phyloP scores from a whole-genome alignment of 2,329 filamentous ascomycete species.

The Aaosphaeria arxii region DNA sequence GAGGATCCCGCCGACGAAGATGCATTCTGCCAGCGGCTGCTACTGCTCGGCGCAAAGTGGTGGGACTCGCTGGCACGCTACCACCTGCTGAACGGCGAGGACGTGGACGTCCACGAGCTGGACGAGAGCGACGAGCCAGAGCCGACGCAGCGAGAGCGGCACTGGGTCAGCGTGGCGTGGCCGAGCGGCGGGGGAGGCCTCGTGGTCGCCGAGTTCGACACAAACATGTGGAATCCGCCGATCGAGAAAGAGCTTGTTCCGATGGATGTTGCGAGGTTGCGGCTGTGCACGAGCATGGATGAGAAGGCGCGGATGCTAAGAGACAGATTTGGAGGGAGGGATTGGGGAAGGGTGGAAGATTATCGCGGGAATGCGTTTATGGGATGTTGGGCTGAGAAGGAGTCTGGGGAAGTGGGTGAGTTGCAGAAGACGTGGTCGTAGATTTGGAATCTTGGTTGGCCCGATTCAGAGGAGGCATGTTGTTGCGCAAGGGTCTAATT shows the following conservation, averaged over 20 bases:
- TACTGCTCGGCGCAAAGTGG: constrained; percentile 15
- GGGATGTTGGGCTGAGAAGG: constrained; percentile 3
- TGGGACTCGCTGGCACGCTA: constrained; percentile 10
- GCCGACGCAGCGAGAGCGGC: constrained; percentile 5
- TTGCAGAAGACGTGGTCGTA: background rate
- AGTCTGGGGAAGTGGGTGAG: constrained; percentile 5
- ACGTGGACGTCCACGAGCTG: constrained; percentile 2
- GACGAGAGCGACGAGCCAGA: constrained; percentile 4
- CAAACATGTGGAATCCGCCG: constrained; percentile 6
- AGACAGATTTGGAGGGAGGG: constrained; percentile 6
- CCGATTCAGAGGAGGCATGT: too few species aligned
- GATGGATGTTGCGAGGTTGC: constrained; percentile 6
- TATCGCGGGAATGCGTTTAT: constrained; percentile 8
- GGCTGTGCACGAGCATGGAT: constrained; percentile 7
- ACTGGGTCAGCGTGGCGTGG: constrained; percentile 12
- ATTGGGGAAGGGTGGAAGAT: constrained; percentile 1
- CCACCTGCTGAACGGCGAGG: constrained; percentile 3
- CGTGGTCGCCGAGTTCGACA: constrained; percentile 10
- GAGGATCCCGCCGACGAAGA: constrained; percentile 7
- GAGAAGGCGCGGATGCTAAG: constrained; percentile 6
- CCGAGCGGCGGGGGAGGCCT: constrained; percentile 7
- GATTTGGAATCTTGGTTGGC: too few species aligned
- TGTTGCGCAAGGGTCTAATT: too few species aligned
- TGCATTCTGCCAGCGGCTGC: constrained; percentile 8
- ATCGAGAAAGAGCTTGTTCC: constrained; percentile 5